Percentiles rank a stretch among this genome's conserved stretches.
Conservation (phyloP, 78 protist genomes). For the Dictyostelium firmibasis region DNA sequence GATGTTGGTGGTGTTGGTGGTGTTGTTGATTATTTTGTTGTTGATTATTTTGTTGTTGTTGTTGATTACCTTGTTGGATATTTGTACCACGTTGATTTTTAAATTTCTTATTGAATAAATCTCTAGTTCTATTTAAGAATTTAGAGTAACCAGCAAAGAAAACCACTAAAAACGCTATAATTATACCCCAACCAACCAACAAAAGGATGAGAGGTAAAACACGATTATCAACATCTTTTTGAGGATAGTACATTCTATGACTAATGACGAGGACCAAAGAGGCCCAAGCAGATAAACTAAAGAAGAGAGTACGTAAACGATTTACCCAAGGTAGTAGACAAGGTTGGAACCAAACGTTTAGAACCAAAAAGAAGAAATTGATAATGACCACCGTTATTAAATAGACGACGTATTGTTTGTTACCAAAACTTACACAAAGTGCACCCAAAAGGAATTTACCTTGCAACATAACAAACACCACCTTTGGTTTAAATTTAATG, state of each 20-base stretch:
- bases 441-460: conserved; percentile 73
- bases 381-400: conserved; percentile 12
- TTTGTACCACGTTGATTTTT: neutral
- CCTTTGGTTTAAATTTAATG: conserved; percentile 70
- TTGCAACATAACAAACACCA: conserved; percentile 73
- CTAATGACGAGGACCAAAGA: conserved; percentile 46
- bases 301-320: conserved; percentile 56
- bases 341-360: conserved; percentile 67
- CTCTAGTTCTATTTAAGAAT: conserved; percentile 7
- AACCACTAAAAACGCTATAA: conserved; percentile 22
- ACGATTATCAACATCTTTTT: neutral
- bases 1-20: neutral
- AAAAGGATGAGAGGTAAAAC: conserved; percentile 35
- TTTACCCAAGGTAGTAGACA: conserved; percentile 69
- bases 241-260: conserved; percentile 18
- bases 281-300: conserved; percentile 44
- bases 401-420: conserved; percentile 32
- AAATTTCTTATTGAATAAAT: conserved; percentile 1
- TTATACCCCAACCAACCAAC: conserved; percentile 67
- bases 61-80: neutral
- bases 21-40: neutral
- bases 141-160: conserved; percentile 25
- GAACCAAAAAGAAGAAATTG: conserved; percentile 59
- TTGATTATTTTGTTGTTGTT: neutral
- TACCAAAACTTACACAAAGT: conserved; percentile 53